Conservation (phyloP, 495 filamentous ascomycete genomes). For the Pyrenula aspistea region DNA sequence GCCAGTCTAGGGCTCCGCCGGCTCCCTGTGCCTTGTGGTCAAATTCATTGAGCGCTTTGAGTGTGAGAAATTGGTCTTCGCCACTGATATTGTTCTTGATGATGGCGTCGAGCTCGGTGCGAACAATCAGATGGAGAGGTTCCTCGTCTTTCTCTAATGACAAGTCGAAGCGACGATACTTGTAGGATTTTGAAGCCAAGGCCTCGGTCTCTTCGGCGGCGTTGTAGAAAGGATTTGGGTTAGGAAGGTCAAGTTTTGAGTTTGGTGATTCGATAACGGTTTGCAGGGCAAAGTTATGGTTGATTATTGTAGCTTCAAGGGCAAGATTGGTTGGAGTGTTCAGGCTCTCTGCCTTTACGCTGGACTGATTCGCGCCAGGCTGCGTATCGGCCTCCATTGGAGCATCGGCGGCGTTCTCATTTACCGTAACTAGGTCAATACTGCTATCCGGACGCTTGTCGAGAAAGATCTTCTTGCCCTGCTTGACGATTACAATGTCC, state of each 20-base stretch:
- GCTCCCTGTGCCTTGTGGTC: constrained; percentile 93
- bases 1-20: constrained; percentile 91
- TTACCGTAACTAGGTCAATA: constrained; percentile 95
- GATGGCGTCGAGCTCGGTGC: constrained; percentile 91
- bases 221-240: constrained; percentile 98
- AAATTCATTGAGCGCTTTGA: constrained; percentile 98
- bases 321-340: constrained; percentile 85
- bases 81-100: constrained; percentile 84
- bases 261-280: constrained; percentile 70
- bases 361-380: neutral
- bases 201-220: constrained; percentile 83
- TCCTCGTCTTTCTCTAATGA: constrained; percentile 84
- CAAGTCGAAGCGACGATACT: constrained; percentile 92
- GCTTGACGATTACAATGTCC: constrained; percentile 86
- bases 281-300: constrained; percentile 97
- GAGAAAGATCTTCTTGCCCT: constrained; percentile 92
- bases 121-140: constrained; percentile 81
- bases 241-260: constrained; percentile 64
- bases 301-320: constrained; percentile 97
- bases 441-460: constrained; percentile 92
- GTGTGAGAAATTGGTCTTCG: constrained; percentile 77
- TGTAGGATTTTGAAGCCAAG: constrained; percentile 90
- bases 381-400: constrained; percentile 79
- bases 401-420: constrained; percentile 97
- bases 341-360: constrained; percentile 71